phyloP scores from a whole-genome alignment of 1,139 yeast species.

The Cylindricascospora bacillispora region DNA sequence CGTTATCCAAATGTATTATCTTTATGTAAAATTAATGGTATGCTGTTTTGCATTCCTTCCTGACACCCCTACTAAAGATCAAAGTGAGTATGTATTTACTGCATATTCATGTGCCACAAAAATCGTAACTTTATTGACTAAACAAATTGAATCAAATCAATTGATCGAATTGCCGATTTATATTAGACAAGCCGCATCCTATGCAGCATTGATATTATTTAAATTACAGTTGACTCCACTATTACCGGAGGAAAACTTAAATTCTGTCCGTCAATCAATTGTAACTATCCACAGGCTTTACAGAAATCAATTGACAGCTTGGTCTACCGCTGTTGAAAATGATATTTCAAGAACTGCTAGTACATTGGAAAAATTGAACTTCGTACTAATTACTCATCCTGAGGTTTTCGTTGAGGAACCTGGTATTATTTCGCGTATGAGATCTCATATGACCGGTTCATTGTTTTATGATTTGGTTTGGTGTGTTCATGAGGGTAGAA shows the following conservation, averaged over 20 bases:
- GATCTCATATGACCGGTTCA: conserved; percentile 87
- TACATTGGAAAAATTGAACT: conserved; percentile 80
- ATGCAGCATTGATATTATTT: conserved; percentile 69
- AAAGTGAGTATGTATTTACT: conserved; percentile 61
- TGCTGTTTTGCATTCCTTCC: conserved; percentile 88
- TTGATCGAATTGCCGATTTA: conserved; percentile 79
- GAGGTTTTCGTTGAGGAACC: conserved; percentile 56
- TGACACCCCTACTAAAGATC: conserved; percentile 81
- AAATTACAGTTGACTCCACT: conserved; percentile 72
- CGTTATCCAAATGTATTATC: conserved; percentile 66
- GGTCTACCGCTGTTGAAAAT: conserved; percentile 76
- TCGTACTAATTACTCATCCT: conserved; percentile 79
- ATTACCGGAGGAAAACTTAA: conserved; percentile 63
- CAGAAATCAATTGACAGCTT: conserved; percentile 78
- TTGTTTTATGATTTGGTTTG: conserved; percentile 84
- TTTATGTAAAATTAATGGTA: conserved; percentile 68
- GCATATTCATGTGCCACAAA: conserved; percentile 77
- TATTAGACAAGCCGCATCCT: conserved; percentile 72
- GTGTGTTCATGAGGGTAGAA: conserved; percentile 89
- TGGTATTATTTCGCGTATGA: conserved; percentile 75
- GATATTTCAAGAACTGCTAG: conserved; percentile 88
- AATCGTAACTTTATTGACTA: conserved; percentile 65
- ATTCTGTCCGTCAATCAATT: conserved; percentile 83
- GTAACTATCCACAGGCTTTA: conserved; percentile 84
- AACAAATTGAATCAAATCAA: conserved; percentile 51